phyloP scores from a whole-genome alignment of 1,284 basidiomycete genomes.

The Leccinum pseudoinsigne region DNA sequence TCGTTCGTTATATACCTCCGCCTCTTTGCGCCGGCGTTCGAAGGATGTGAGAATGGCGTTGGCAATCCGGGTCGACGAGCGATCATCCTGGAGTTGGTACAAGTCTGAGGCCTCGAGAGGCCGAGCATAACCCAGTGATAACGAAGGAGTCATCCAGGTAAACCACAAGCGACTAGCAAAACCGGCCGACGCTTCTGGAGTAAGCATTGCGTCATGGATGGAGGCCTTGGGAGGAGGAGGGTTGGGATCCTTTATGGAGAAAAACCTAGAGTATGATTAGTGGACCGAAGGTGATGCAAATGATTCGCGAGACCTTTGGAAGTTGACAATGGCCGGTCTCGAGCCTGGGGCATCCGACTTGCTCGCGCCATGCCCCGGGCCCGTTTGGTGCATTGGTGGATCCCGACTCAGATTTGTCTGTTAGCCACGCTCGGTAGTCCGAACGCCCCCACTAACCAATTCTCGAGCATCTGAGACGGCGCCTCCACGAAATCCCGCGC shows the following conservation, averaged over 20 bases:
- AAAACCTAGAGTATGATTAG: slow-evolving; percentile 1
- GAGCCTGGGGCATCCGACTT: not conserved
- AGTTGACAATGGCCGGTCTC: not conserved
- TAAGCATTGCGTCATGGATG: slow-evolving; percentile 45
- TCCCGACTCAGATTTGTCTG: not conserved
- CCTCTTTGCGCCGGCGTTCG: slow-evolving; percentile 57
- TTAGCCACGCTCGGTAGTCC: too few species aligned
- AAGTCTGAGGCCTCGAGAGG: slow-evolving; percentile 83
- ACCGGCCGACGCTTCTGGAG: slow-evolving; percentile 48
- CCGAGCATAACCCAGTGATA: slow-evolving; percentile 67
- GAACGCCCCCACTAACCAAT: slow-evolving; percentile 54
- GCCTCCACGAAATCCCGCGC: slow-evolving; percentile 75
- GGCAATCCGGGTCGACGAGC: slow-evolving; percentile 59
- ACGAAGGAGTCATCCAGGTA: slow-evolving; percentile 75
- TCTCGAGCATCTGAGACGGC: slow-evolving; percentile 89
- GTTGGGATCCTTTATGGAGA: slow-evolving; percentile 10
- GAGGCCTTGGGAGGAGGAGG: slow-evolving; percentile 44
- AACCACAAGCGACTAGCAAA: slow-evolving; percentile 46
- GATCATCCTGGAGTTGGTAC: slow-evolving; percentile 76
- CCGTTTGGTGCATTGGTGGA: not conserved
- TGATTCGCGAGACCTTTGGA: not conserved
- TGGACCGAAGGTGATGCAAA: not conserved
- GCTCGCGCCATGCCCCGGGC: not conserved
- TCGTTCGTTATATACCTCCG: slow-evolving; percentile 68
- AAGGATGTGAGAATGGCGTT: slow-evolving; percentile 66